These are phyloP conservation scores for Filobasidium wieringae DNA, from an alignment of 768 basidiomycete genomes.

Conservation along the genomic window DNA sequence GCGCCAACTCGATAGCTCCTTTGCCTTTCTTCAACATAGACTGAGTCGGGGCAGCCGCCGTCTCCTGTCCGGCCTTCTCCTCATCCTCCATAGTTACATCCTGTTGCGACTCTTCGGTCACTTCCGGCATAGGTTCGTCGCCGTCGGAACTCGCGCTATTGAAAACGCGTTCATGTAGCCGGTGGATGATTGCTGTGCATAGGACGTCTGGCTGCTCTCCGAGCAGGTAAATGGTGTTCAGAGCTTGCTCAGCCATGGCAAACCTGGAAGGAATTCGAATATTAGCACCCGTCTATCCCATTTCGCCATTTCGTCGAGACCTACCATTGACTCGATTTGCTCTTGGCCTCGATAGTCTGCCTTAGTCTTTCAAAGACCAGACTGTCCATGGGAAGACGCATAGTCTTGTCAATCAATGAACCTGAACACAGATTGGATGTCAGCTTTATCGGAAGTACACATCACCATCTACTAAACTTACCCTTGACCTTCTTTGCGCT, in stretches of 20 bases:
- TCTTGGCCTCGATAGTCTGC: conserved; percentile 66
- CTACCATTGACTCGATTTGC: conserved; percentile 73
- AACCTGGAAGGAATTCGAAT: conserved; percentile 47
- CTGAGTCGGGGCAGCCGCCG: conserved; percentile 42
- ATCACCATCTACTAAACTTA: conserved; percentile 25
- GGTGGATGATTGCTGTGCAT: conserved; percentile 68
- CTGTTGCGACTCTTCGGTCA: conserved; percentile 10
- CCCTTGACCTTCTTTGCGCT: conserved; percentile 97
- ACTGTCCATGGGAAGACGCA: conserved; percentile 76
- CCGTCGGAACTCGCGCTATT: not conserved
- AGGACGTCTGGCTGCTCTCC: conserved; percentile 84
- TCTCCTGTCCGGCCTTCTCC: not conserved
- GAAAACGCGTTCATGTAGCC: conserved; percentile 66
- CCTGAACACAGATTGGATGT: conserved; percentile 43
- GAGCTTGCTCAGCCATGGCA: conserved; percentile 85
- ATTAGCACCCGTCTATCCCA: not conserved
- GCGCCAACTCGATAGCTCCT: conserved; percentile 69
- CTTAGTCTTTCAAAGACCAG: conserved; percentile 72
- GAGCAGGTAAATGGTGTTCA: conserved; percentile 89
- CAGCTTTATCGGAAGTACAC: not conserved
- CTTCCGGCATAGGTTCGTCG: conserved; percentile 6
- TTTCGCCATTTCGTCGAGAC: not conserved
- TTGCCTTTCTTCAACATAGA: not conserved
- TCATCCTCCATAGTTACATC: not conserved
- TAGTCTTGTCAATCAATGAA: conserved; percentile 72